These are phyloP conservation scores for Globisporangium lucens DNA, from an alignment of 352 stramenopile species.

Conservation along the genomic window DNA sequence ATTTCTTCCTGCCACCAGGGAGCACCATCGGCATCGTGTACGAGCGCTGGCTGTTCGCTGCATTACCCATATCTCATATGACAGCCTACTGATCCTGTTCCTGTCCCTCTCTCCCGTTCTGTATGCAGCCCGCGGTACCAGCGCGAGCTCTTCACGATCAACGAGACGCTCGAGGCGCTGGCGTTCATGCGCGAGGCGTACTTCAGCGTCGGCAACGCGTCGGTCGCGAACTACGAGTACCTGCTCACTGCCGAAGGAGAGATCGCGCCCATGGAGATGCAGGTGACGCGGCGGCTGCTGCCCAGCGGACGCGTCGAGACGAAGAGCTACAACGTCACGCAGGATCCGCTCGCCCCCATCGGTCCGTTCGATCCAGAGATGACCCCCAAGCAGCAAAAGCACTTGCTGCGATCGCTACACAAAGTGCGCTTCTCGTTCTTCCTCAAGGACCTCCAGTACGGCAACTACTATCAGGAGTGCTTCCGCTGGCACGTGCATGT, in stretches of 20 bases:
- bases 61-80: neutral
- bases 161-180: slow-evolving; percentile 62
- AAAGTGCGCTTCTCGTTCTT: slow-evolving; percentile 48
- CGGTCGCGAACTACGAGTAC: slow-evolving; percentile 85
- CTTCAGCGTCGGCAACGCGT: slow-evolving; percentile 62
- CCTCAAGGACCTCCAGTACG: slow-evolving; percentile 70
- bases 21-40: slow-evolving; percentile 53
- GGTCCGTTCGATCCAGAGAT: slow-evolving; percentile 60
- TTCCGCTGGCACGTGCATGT: slow-evolving; percentile 80
- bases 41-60: neutral
- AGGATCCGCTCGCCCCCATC: slow-evolving; percentile 24
- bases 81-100: no score
- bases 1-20: slow-evolving; percentile 74
- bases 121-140: slow-evolving; percentile 45
- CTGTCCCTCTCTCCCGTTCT: neutral
- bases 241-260: slow-evolving; percentile 20
- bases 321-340: slow-evolving; percentile 43
- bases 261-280: slow-evolving; percentile 37
- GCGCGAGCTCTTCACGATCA: slow-evolving; percentile 70
- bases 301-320: slow-evolving; percentile 30
- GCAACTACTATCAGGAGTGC: slow-evolving; percentile 77
- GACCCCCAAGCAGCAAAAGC: slow-evolving; percentile 30
- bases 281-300: slow-evolving; percentile 28
- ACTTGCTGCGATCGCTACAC: slow-evolving; percentile 49
- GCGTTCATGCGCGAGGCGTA: slow-evolving; percentile 72